phyloP scores from a whole-genome alignment of 805 yeast genomes.

The Metschnikowia corniflorae region DNA sequence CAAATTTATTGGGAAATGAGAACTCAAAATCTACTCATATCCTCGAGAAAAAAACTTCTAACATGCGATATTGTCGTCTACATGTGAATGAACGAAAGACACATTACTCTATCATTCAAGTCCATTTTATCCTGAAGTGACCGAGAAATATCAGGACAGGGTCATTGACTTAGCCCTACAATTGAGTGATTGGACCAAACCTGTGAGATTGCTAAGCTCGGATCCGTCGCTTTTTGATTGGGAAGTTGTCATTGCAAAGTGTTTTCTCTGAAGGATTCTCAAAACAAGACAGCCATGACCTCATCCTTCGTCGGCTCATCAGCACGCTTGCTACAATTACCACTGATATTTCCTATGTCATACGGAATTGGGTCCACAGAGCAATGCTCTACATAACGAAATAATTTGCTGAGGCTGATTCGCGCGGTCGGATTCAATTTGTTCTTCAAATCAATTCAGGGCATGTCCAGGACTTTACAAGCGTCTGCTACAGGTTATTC shows the following conservation, averaged over 20 bases:
- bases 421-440: slow-evolving; percentile 28
- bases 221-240: slow-evolving; percentile 10
- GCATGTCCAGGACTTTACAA: slow-evolving; percentile 8
- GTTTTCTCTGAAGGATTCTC: too few relatives aligned
- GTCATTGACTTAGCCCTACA: slow-evolving; percentile 16
- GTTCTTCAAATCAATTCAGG: slow-evolving; percentile 27
- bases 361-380: slow-evolving; percentile 53
- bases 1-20: slow-evolving; percentile 6
- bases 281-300: too few relatives aligned
- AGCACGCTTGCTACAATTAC: slow-evolving; percentile 11
- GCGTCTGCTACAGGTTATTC: slow-evolving; percentile 35
- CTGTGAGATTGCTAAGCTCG: slow-evolving; percentile 18
- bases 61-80: slow-evolving; percentile 4
- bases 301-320: slow-evolving; percentile 28
- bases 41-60: slow-evolving; percentile 7
- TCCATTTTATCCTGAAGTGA: slow-evolving; percentile 10
- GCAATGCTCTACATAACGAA: slow-evolving; percentile 60
- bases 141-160: slow-evolving; percentile 8
- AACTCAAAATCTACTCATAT: slow-evolving; percentile 10
- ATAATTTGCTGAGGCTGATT: slow-evolving; percentile 50
- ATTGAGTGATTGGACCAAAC: slow-evolving; percentile 18
- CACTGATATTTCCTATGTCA: slow-evolving; percentile 15
- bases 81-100: slow-evolving; percentile 4
- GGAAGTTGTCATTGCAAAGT: slow-evolving; percentile 24
- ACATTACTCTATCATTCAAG: slow-evolving; percentile 15